Evolutionary conservation across 2,329 filamentous ascomycete genomes (phyloP).

Genomic region (Anthostomella pinea): DNA sequence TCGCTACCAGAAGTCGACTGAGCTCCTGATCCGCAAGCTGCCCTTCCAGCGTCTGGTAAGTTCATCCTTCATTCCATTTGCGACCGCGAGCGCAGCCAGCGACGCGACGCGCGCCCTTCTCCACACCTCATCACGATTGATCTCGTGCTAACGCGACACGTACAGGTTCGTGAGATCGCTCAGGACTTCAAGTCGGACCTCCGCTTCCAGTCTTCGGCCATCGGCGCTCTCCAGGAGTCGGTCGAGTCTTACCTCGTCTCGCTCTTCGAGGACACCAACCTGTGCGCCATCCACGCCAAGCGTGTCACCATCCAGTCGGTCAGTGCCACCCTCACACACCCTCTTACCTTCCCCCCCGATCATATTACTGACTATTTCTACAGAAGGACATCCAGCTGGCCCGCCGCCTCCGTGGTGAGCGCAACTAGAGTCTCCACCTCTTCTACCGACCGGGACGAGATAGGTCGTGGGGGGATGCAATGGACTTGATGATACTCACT

Average conservation of each 20-base stretch:
- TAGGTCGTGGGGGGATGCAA: conserved; percentile 29
- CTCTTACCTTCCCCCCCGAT: neutral
- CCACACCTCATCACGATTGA: neutral
- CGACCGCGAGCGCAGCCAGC: neutral
- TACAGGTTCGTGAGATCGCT: conserved; percentile 83
- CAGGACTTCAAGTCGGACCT: conserved; percentile 94
- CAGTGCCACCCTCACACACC: conserved; percentile 26
- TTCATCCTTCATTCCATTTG: conserved; percentile 9
- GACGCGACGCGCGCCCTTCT: conserved; percentile 1
- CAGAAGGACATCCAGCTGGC: conserved; percentile 95
- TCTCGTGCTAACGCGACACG: conserved; percentile 18
- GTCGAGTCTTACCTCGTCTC: conserved; percentile 98
- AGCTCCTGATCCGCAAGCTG: conserved; percentile 94
- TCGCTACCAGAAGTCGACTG: conserved; percentile 96
- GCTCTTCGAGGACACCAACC: conserved; percentile 96
- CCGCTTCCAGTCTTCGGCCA: conserved; percentile 97
- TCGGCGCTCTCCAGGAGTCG: conserved; percentile 95
- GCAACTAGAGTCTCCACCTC: conserved; percentile 59
- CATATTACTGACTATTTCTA: conserved; percentile 35
- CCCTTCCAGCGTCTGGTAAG: conserved; percentile 91
- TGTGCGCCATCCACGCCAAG: conserved; percentile 98
- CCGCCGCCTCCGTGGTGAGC: conserved; percentile 90
- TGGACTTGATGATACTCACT: conserved; percentile 36
- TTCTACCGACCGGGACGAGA: conserved; percentile 22
- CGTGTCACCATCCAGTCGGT: conserved; percentile 92